Conservation (phyloP, 176 grass and related monocot genomes). For the Phyllostachys edulis region DNA sequence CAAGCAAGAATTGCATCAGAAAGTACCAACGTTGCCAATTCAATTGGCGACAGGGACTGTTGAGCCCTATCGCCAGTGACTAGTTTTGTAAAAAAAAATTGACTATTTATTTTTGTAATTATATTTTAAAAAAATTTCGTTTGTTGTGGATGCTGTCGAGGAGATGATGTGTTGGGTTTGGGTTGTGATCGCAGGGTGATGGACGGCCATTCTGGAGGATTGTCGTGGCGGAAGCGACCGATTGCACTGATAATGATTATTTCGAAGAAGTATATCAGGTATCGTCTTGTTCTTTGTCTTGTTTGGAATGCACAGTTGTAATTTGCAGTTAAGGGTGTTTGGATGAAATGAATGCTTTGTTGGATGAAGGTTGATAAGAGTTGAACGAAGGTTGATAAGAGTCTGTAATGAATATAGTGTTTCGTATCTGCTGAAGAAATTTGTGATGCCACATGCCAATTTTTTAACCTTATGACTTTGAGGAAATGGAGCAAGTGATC, state of each 20-base stretch:
- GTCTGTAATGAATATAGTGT: neutral
- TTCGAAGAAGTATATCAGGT: conserved; percentile 97
- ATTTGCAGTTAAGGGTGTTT: neutral
- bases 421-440: neutral
- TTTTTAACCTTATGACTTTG: neutral
- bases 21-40: neutral
- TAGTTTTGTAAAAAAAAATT: no score
- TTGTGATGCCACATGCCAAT: neutral
- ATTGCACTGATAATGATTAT: conserved; percentile 57
- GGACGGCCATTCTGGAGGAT: conserved; percentile 82
- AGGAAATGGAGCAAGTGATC: neutral
- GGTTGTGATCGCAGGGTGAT: conserved; percentile 56
- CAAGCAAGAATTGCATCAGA: neutral
- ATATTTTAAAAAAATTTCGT: no score
- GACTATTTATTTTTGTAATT: no score
- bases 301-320: neutral
- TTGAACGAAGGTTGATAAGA: neutral
- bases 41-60: no score
- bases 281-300: neutral
- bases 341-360: neutral
- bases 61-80: no score
- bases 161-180: conserved; percentile 9
- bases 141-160: neutral
- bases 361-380: neutral
- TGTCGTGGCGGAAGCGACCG: conserved; percentile 71